These are phyloP conservation scores for Yarrowia osloensis DNA, from an alignment of 805 yeast species.

Conservation along the genomic window DNA sequence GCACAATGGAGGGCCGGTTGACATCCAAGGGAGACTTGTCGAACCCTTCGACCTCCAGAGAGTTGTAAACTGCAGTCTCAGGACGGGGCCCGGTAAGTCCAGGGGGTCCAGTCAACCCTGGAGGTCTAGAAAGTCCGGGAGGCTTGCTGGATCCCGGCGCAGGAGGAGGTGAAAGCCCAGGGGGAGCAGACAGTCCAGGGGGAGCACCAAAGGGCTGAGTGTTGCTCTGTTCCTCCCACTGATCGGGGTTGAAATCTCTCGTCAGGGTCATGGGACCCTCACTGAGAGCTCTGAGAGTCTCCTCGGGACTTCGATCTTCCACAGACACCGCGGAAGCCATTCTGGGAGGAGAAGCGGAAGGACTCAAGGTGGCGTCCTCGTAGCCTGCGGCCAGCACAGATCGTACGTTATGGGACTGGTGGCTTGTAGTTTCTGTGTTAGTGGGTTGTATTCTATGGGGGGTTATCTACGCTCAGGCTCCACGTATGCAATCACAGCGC, in stretches of 20 bases:
- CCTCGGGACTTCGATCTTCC: not conserved
- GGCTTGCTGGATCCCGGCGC: too few species aligned
- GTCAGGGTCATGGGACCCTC: slow-evolving; percentile 11
- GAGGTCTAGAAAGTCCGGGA: not conserved
- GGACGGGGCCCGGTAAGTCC: slow-evolving; percentile 3
- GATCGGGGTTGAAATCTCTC: not conserved
- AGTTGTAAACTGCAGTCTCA: slow-evolving; percentile 5
- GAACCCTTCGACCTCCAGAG: not conserved
- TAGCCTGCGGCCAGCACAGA: slow-evolving; percentile 25
- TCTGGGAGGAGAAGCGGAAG: not conserved
- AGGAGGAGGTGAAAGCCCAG: slow-evolving; percentile 1
- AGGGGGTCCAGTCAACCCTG: not conserved
- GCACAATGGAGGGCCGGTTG: not conserved
- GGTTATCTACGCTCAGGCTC: slow-evolving; percentile 20
- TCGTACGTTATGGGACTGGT: not conserved
- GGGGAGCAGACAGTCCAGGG: not conserved
- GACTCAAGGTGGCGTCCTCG: not conserved
- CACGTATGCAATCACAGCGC: slow-evolving; percentile 9
- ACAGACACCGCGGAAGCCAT: not conserved
- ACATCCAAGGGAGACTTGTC: not conserved
- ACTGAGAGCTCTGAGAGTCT: not conserved
- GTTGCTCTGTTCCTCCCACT: not conserved
- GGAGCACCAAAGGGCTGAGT: not conserved
- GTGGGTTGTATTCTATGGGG: not conserved
- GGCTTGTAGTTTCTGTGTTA: slow-evolving; percentile 5